phyloP scores from a whole-genome alignment of 176 grass and related monocot species.

The Luzula sylvatica region DNA sequence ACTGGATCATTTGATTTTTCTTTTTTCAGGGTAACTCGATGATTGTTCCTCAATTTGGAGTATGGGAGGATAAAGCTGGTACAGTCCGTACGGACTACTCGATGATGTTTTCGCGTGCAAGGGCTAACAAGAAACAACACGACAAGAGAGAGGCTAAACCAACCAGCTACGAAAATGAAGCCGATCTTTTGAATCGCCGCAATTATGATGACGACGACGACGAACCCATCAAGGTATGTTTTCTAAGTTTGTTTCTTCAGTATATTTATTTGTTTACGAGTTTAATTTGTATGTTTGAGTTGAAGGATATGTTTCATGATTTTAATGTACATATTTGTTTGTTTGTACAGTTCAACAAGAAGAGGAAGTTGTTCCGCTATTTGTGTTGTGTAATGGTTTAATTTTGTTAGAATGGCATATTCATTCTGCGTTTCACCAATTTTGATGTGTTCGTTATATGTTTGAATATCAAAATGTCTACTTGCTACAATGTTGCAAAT shows the following conservation, averaged over 20 bases:
- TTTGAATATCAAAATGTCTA: too few relatives aligned
- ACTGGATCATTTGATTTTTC: not conserved
- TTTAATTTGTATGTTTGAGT: not conserved
- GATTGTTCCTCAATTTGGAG: slow-evolving; percentile 30
- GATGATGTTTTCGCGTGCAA: slow-evolving; percentile 30
- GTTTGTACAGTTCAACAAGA: slow-evolving; percentile 19
- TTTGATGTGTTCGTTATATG: too few relatives aligned
- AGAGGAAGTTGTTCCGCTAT: slow-evolving; percentile 22
- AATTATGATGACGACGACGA: not conserved
- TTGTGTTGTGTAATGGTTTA: slow-evolving; percentile 22
- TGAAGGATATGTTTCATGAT: not conserved
- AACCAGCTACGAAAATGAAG: not conserved
- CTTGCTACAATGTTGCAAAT: too few relatives aligned
- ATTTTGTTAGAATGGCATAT: not conserved
- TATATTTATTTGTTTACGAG: too few relatives aligned
- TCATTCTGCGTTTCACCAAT: too few relatives aligned
- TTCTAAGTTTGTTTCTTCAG: too few relatives aligned
- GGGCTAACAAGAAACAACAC: slow-evolving; percentile 26
- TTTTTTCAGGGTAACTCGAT: slow-evolving; percentile 11
- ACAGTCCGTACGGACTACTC: slow-evolving; percentile 21
- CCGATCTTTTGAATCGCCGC: slow-evolving; percentile 8
- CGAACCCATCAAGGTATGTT: slow-evolving; percentile 1
- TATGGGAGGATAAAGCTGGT: slow-evolving; percentile 22
- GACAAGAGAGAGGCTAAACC: not conserved
- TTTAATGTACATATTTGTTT: not conserved